Conservation (phyloP, 1,284 basidiomycete species). For the Amylostereum areolatum region DNA sequence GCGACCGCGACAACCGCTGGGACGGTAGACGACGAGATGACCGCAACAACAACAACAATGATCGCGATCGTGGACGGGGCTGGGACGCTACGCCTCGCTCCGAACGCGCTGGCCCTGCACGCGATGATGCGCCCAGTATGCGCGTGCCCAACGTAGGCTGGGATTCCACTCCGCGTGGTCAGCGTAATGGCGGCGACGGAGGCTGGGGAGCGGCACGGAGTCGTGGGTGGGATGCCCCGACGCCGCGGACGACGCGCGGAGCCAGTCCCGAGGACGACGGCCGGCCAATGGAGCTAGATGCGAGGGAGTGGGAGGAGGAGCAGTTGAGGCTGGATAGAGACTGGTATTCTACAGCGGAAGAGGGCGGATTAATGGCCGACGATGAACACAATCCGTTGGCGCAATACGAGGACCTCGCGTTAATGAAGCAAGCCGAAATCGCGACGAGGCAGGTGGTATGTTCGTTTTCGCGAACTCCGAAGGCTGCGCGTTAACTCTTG, state of each 20-base stretch:
- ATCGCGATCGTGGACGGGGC: constrained; percentile 21
- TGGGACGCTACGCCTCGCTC: constrained; percentile 76
- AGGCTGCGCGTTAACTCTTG: constrained; percentile 4
- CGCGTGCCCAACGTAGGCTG: constrained; percentile 85
- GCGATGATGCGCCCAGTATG: constrained; percentile 75
- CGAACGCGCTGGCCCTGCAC: constrained; percentile 39
- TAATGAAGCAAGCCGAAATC: constrained; percentile 73
- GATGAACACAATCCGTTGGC: constrained; percentile 91
- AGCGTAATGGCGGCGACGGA: constrained; percentile 40
- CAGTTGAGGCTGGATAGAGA: constrained; percentile 85
- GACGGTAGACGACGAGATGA: constrained; percentile 19
- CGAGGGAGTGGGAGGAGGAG: constrained; percentile 93
- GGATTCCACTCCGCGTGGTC: constrained; percentile 79
- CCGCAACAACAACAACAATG: constrained; percentile 17
- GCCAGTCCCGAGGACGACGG: constrained; percentile 61
- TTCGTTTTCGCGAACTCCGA: constrained; percentile 9
- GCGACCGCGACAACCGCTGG: constrained; percentile 36
- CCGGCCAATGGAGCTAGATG: constrained; percentile 51
- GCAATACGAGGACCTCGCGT: constrained; percentile 81
- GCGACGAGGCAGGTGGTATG: constrained; percentile 71
- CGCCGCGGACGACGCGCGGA: constrained; percentile 62
- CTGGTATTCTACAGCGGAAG: constrained; percentile 91
- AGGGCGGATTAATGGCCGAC: constrained; percentile 79
- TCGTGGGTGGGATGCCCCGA: constrained; percentile 81
- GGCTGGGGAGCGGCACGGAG: constrained; percentile 56